phyloP scores from a whole-genome alignment of 345 rosid species.

The Litchi chinensis region DNA sequence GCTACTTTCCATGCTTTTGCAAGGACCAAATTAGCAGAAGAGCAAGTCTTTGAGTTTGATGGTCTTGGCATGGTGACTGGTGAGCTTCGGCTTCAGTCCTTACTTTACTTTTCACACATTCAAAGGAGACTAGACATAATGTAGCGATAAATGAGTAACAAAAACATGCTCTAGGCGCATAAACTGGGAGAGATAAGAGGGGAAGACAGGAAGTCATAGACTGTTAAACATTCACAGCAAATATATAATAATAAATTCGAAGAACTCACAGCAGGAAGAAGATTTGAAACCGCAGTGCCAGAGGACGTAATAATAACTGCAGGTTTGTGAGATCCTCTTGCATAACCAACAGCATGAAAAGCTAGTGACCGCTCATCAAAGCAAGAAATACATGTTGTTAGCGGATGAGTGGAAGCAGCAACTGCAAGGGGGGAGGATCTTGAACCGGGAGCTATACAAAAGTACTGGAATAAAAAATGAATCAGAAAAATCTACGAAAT shows the following conservation, averaged over 20 bases:
- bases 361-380: slow-evolving; percentile 96
- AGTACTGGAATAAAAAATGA: slow-evolving; percentile 59
- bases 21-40: background rate
- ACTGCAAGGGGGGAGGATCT: slow-evolving; percentile 94
- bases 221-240: background rate
- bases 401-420: slow-evolving; percentile 87
- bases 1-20: background rate
- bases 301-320: slow-evolving; percentile 91
- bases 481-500: slow-evolving; percentile 37
- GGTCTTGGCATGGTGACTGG: background rate
- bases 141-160: background rate
- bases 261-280: slow-evolving; percentile 94
- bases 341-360: slow-evolving; percentile 91
- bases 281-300: slow-evolving; percentile 98
- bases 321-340: slow-evolving; percentile 78
- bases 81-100: background rate
- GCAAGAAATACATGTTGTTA: slow-evolving; percentile 74
- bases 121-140: background rate
- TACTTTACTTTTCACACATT: background rate
- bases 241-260: background rate
- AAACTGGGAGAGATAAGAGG: background rate
- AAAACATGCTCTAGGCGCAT: background rate
- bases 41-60: background rate
- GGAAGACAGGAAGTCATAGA: background rate
- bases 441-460: slow-evolving; percentile 97